These are phyloP conservation scores for Mycena belliarum DNA, from an alignment of 768 basidiomycete species.

Conservation along the genomic window DNA sequence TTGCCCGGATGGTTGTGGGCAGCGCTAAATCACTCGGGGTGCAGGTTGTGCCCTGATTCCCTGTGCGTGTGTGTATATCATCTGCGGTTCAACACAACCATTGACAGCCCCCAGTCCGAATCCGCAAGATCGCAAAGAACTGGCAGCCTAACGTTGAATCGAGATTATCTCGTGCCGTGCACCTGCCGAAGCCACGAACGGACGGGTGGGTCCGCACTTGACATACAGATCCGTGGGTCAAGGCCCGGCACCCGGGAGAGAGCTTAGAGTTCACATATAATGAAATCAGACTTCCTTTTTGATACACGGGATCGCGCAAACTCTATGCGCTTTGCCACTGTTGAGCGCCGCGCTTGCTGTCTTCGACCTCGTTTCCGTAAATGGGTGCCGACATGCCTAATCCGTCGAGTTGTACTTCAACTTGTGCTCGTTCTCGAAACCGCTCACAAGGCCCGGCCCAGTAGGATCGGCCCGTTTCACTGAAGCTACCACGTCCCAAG, in stretches of 20 bases:
- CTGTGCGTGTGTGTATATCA: constrained; percentile 21
- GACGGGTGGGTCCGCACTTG: constrained; percentile 23
- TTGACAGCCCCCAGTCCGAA: not conserved
- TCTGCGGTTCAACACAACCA: constrained; percentile 1
- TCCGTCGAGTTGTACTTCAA: constrained; percentile 25
- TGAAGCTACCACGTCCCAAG: constrained; percentile 52
- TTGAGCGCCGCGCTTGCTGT: constrained; percentile 11
- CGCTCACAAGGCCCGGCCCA: constrained; percentile 19
- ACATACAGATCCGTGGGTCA: constrained; percentile 15
- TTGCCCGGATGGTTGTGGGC: constrained; percentile 86
- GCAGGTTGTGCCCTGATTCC: constrained; percentile 78
- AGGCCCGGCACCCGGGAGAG: constrained; percentile 17
- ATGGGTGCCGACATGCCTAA: constrained; percentile 20
- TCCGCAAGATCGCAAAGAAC: constrained; percentile 10
- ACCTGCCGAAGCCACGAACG: constrained; percentile 13
- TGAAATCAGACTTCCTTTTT: constrained; percentile 23
- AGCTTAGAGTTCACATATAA: constrained; percentile 22
- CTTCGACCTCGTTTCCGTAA: constrained; percentile 7
- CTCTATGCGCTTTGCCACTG: constrained; percentile 15
- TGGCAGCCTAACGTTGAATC: not conserved
- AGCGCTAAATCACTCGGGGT: constrained; percentile 89
- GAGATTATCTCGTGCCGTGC: constrained; percentile 9
- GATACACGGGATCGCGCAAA: constrained; percentile 12
- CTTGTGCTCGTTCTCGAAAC: constrained; percentile 1
- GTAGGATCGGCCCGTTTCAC: constrained; percentile 16